A percentile compares a stretch with the other conserved stretches of the same genome.
Evolutionary conservation across 2,329 filamentous ascomycete genomes (phyloP).

Genomic region (Neonectria sp.): DNA sequence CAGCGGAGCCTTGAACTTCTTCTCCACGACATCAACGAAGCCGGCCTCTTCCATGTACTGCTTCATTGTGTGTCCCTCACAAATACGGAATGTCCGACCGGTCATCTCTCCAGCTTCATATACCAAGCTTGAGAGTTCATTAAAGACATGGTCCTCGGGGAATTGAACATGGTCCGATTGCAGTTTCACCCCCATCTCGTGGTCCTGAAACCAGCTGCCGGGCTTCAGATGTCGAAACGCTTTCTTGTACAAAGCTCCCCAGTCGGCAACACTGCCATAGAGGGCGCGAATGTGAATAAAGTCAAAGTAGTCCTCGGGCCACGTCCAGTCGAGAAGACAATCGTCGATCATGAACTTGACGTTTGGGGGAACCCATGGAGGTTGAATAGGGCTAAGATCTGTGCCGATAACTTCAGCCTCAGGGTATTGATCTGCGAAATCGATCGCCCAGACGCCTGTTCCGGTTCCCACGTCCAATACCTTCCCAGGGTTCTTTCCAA

Average conservation of each 20-base stretch:
- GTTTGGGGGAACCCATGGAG: slow-evolving; percentile 43
- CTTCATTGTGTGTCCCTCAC: slow-evolving; percentile 5
- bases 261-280: slow-evolving; percentile 20
- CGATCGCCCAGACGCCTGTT: slow-evolving; percentile 52
- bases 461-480: slow-evolving; percentile 30
- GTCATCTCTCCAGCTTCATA: slow-evolving; percentile 11
- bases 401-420: slow-evolving; percentile 63
- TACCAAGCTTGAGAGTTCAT: not conserved
- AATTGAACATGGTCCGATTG: slow-evolving; percentile 14
- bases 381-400: slow-evolving; percentile 71
- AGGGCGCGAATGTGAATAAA: slow-evolving; percentile 20
- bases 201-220: slow-evolving; percentile 10
- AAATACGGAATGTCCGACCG: not conserved
- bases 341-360: slow-evolving; percentile 30
- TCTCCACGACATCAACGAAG: slow-evolving; percentile 17
- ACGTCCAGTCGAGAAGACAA: slow-evolving; percentile 23
- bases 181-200: slow-evolving; percentile 11
- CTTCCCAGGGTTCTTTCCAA: slow-evolving; percentile 61
- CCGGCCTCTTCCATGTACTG: slow-evolving; percentile 8
- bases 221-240: slow-evolving; percentile 8
- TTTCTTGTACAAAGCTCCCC: slow-evolving; percentile 14
- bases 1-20: slow-evolving; percentile 4
- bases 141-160: slow-evolving; percentile 11
- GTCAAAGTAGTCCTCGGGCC: slow-evolving; percentile 11
- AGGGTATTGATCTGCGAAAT: slow-evolving; percentile 61